Conservation (phyloP, 163 green algal genomes). For the Chlamydomonas reinhardtii region DNA sequence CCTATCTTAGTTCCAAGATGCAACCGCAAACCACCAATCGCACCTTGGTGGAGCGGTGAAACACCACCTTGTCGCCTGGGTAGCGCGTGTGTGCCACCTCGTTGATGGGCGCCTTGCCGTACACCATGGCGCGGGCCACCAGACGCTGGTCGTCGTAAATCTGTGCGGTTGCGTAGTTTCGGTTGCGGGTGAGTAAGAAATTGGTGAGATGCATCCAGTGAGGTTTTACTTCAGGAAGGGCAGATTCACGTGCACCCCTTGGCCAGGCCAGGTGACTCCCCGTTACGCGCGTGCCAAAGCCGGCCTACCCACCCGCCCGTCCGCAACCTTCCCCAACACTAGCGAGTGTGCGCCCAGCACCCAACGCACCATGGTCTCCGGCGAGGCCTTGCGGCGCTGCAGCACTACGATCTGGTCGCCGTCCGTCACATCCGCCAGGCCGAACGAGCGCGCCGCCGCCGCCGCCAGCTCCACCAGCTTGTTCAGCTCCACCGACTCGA, state of each 20-base stretch:
- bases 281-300: too few relatives aligned
- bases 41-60: constrained; percentile 36
- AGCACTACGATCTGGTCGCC: constrained; percentile 70
- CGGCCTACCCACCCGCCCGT: too few relatives aligned
- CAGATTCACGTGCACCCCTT: too few relatives aligned
- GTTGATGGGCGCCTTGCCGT: constrained; percentile 31
- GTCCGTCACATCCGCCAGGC: constrained; percentile 36
- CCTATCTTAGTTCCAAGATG: too few relatives aligned
- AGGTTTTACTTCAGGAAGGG: too few relatives aligned
- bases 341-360: neutral
- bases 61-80: constrained; percentile 56
- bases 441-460: neutral
- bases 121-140: constrained; percentile 50
- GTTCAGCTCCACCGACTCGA: constrained; percentile 14
- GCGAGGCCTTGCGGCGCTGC: constrained; percentile 45
- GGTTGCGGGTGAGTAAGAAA: too few relatives aligned
- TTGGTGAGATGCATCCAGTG: too few relatives aligned
- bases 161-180: neutral
- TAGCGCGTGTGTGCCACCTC: constrained; percentile 51
- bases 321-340: too few relatives aligned
- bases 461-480: constrained; percentile 27
- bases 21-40: too few relatives aligned
- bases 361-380: neutral
- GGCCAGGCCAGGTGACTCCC: too few relatives aligned
- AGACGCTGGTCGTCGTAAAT: constrained; percentile 73